phyloP scores from a whole-genome alignment of 768 basidiomycete species.

The Tulasnella sp. region DNA sequence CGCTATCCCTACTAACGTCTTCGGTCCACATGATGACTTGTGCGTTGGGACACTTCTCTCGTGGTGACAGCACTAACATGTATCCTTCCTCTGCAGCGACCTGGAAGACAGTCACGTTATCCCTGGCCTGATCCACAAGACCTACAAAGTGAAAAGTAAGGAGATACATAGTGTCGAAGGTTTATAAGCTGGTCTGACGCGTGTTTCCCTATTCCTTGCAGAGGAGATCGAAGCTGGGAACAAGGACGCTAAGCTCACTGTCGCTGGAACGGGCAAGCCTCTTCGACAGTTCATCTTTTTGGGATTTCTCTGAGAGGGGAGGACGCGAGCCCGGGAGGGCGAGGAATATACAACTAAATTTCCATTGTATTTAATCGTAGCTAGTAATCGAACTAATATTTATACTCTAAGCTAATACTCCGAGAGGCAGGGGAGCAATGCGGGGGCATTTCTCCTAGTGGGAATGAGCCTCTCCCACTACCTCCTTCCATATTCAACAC shows the following conservation, averaged over 20 bases:
- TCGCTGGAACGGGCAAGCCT: constrained; percentile 89
- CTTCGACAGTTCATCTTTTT: constrained; percentile 98
- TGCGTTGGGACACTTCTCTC: constrained; percentile 44
- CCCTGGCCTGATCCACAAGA: constrained; percentile 91
- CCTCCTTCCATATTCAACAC: no score
- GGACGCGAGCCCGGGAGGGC: no score
- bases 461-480: no score
- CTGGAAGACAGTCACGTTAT: constrained; percentile 93
- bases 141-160: constrained; percentile 86
- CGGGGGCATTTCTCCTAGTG: no score
- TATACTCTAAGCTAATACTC: no score
- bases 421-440: no score
- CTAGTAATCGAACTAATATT: no score
- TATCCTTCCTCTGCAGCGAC: constrained; percentile 56
- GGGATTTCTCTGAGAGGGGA: no score
- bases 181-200: constrained; percentile 1
- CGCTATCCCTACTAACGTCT: constrained; percentile 97
- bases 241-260: constrained; percentile 81
- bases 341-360: no score
- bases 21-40: constrained; percentile 95
- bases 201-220: constrained; percentile 16
- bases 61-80: constrained; percentile 10
- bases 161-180: constrained; percentile 20
- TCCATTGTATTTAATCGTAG: no score
- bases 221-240: constrained; percentile 48